Evolutionary conservation across 78 protist genomes (phyloP).

Genomic region (Dictyostelium citrinum): DNA sequence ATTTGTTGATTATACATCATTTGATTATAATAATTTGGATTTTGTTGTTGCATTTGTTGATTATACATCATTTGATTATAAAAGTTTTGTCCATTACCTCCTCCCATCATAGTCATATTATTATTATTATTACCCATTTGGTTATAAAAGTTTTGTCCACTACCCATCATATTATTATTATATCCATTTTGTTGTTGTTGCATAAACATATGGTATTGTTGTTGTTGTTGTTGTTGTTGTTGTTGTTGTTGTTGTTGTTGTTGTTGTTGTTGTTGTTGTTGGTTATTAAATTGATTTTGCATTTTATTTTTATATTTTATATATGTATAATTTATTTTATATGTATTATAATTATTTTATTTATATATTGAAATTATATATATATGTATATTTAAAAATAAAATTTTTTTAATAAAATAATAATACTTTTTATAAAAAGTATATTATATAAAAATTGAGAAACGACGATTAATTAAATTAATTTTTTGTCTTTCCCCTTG

Average conservation of each 20-base stretch:
- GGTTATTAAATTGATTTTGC: conserved; percentile 3
- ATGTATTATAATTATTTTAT: neutral
- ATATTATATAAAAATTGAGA: neutral
- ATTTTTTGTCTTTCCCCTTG: neutral
- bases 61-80: neutral
- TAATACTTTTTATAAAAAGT: neutral
- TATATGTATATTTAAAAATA: neutral
- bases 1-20: neutral
- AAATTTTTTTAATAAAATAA: neutral
- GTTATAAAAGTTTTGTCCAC: neutral
- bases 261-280: conserved; percentile 20
- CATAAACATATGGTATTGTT: neutral
- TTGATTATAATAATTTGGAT: neutral
- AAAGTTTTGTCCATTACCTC: neutral
- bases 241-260: conserved; percentile 30
- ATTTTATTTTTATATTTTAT: neutral
- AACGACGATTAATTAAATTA: neutral
- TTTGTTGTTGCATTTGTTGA: conserved; percentile 7
- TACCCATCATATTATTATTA: neutral
- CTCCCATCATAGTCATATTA: neutral
- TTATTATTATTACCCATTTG: neutral
- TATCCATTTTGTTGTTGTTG: conserved; percentile 17
- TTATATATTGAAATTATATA: neutral
- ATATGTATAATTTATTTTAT: neutral
- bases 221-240: conserved; percentile 32